phyloP scores from a whole-genome alignment of 768 basidiomycete species.

The Trametes meyenii region DNA sequence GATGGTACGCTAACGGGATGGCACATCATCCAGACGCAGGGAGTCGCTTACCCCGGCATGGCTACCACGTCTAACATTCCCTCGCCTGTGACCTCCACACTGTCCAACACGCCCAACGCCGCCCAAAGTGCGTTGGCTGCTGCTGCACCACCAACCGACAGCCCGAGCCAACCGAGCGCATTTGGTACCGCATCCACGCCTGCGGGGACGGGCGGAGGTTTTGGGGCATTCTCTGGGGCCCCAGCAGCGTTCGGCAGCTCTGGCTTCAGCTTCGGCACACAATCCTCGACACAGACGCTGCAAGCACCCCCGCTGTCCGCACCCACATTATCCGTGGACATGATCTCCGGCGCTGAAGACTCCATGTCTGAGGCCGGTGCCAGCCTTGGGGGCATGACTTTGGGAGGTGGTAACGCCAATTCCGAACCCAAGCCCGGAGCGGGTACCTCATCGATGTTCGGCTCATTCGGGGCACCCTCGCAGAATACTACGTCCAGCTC shows the following conservation, averaged over 20 bases:
- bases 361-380: constrained; percentile 26
- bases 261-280: constrained; percentile 18
- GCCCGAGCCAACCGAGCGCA: constrained; percentile 6
- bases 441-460: constrained; percentile 30
- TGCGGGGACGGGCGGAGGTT: constrained; percentile 20
- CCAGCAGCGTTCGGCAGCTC: constrained; percentile 30
- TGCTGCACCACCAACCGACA: constrained; percentile 7
- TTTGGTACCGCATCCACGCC: constrained; percentile 25
- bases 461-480: constrained; percentile 21
- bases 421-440: constrained; percentile 18
- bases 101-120: background rate
- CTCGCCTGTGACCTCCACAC: background rate
- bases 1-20: constrained; percentile 80
- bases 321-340: constrained; percentile 15
- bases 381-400: constrained; percentile 33
- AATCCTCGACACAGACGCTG: constrained; percentile 1
- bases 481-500: constrained; percentile 19
- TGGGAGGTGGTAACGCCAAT: constrained; percentile 24
- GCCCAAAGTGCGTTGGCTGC: constrained; percentile 12
- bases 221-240: constrained; percentile 29
- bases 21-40: constrained; percentile 62
- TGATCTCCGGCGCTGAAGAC: constrained; percentile 23
- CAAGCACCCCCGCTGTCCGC: constrained; percentile 7
- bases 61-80: constrained; percentile 27
- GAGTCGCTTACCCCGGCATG: constrained; percentile 60